Conservation (phyloP, 352 stramenopile species). For the Elongisporangium anandrum region DNA sequence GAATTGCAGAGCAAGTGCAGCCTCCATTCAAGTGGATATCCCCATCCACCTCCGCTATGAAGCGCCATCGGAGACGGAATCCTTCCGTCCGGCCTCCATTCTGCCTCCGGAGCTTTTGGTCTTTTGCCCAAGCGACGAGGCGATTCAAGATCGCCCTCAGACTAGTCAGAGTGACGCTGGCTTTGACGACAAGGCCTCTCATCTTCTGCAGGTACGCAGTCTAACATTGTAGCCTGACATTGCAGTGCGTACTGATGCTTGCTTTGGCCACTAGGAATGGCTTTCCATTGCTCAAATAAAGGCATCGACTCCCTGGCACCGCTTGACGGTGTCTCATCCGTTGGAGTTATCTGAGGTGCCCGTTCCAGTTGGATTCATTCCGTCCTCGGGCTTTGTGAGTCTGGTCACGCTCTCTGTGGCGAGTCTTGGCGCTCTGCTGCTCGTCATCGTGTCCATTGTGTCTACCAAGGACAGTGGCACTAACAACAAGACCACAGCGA, state of each 20-base stretch:
- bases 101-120: conserved; percentile 44
- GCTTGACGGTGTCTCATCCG: conserved; percentile 15
- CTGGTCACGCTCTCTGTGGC: conserved; percentile 37
- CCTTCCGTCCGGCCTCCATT: conserved; percentile 34
- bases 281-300: not conserved
- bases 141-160: not conserved
- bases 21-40: conserved; percentile 24
- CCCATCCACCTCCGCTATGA: conserved; percentile 67
- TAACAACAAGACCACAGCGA: not conserved
- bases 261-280: not conserved
- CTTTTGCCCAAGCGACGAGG: conserved; percentile 10
- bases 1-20: conserved; percentile 5
- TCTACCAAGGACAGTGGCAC: conserved; percentile 7
- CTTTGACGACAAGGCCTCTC: not conserved
- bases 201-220: not conserved
- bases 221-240: too few species aligned
- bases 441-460: conserved; percentile 27
- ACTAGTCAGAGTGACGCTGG: not conserved
- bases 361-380: conserved; percentile 41
- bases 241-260: too few species aligned
- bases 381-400: conserved; percentile 34
- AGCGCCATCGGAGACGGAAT: conserved; percentile 29
- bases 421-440: conserved; percentile 26
- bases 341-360: conserved; percentile 16
- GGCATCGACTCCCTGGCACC: conserved; percentile 16